A percentile compares a stretch with the other conserved stretches of the same genome.
These are phyloP conservation scores for Penicillium cosmopolitanum DNA, from an alignment of 495 filamentous ascomycete genomes.

Conservation along the genomic window DNA sequence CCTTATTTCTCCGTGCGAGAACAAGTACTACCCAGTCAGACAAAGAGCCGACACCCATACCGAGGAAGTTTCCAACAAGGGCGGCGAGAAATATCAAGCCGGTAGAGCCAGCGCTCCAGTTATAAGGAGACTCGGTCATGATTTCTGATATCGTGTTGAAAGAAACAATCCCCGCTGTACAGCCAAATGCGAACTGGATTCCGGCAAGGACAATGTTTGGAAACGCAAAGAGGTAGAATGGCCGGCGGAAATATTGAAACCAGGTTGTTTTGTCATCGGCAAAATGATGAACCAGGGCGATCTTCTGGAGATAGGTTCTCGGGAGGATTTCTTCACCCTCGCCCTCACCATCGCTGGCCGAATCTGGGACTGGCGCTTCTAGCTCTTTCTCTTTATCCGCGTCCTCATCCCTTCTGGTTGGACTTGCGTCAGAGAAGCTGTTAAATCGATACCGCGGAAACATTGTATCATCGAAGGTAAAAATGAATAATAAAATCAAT, in stretches of 20 bases:
- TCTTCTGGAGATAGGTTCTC: constrained; percentile 27
- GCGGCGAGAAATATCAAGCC: constrained; percentile 36
- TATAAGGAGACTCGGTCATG: constrained; percentile 38
- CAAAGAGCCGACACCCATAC: constrained; percentile 35
- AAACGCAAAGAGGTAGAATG: constrained; percentile 40
- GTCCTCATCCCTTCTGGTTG: neutral
- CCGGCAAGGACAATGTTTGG: constrained; percentile 39
- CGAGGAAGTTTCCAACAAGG: constrained; percentile 35
- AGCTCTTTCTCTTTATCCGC: constrained; percentile 3
- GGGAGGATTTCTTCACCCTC: constrained; percentile 24
- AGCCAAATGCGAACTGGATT: constrained; percentile 38
- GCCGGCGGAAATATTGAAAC: constrained; percentile 40
- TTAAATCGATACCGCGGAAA: constrained; percentile 36
- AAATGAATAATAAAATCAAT: constrained; percentile 34
- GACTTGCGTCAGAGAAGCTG: neutral
- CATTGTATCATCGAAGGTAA: constrained; percentile 42
- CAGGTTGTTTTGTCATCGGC: constrained; percentile 35
- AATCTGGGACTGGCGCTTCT: constrained; percentile 14
- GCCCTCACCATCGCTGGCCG: constrained; percentile 13
- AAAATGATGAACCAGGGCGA: constrained; percentile 29
- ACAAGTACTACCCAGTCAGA: constrained; percentile 34
- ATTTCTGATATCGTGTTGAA: constrained; percentile 43
- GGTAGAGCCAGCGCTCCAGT: constrained; percentile 33
- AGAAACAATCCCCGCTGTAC: constrained; percentile 38
- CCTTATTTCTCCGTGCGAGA: constrained; percentile 35